A percentile compares a stretch with the other conserved stretches of the same genome.
These are phyloP conservation scores for Acanthamoeba sp. DNA, from an alignment of 208 protist species.

Conservation along the genomic window DNA sequence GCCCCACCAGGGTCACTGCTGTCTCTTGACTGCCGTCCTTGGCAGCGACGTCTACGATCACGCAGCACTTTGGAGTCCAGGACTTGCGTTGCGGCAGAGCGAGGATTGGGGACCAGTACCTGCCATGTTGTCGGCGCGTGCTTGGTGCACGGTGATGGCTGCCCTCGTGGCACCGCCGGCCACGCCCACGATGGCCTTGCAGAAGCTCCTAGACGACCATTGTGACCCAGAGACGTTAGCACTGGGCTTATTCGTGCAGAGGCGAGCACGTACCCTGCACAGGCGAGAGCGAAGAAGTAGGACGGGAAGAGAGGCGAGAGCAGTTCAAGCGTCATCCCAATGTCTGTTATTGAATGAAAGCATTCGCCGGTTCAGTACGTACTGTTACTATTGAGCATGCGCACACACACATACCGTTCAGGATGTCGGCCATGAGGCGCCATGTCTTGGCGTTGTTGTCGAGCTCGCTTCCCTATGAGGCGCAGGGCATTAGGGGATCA, in stretches of 20 bases:
- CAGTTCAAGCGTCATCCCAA: constrained; percentile 87
- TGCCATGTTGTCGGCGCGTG: constrained; percentile 82
- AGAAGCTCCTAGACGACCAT: constrained; percentile 74
- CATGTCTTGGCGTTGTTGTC: constrained; percentile 86
- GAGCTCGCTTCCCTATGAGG: constrained; percentile 29
- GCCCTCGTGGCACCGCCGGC: constrained; percentile 83
- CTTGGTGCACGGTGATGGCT: constrained; percentile 86
- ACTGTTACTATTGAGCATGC: neutral
- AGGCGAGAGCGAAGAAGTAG: constrained; percentile 69
- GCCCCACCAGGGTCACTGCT: constrained; percentile 80
- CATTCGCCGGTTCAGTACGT: too few relatives aligned
- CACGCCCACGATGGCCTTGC: constrained; percentile 68
- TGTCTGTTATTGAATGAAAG: constrained; percentile 73
- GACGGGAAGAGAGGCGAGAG: constrained; percentile 73
- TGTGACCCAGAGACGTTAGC: too few relatives aligned
- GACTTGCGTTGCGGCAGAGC: too few relatives aligned
- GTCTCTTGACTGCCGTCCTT: constrained; percentile 89
- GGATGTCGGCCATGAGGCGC: constrained; percentile 83
- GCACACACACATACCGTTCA: constrained; percentile 72
- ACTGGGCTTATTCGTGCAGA: too few relatives aligned
- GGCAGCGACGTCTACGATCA: constrained; percentile 80
- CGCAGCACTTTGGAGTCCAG: too few relatives aligned
- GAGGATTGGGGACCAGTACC: constrained; percentile 61
- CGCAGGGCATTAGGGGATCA: too few relatives aligned
- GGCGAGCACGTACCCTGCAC: constrained; percentile 22